A percentile compares a stretch with the other conserved stretches of the same genome.
Conservation (phyloP, 2,329 filamentous ascomycete species). For the Penicillium sp. region DNA sequence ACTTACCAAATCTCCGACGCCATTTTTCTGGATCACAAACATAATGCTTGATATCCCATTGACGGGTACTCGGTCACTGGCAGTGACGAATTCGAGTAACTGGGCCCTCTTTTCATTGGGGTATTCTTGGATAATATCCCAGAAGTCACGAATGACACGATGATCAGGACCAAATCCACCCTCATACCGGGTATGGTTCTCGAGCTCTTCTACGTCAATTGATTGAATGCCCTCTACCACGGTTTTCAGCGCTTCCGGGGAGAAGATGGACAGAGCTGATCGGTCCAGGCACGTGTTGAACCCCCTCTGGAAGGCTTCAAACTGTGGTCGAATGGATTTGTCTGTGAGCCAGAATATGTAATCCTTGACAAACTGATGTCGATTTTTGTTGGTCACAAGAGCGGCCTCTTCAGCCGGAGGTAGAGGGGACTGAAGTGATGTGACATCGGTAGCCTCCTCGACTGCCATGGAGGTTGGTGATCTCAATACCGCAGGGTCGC, state of each 20-base stretch:
- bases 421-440: constrained; percentile 27
- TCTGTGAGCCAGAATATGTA: constrained; percentile 83
- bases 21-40: constrained; percentile 79
- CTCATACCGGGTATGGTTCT: constrained; percentile 72
- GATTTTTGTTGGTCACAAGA: constrained; percentile 78
- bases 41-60: constrained; percentile 78
- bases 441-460: constrained; percentile 20
- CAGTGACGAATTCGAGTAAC: constrained; percentile 91
- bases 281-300: constrained; percentile 73
- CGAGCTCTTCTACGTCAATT: constrained; percentile 74
- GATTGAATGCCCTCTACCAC: constrained; percentile 80
- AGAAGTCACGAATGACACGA: constrained; percentile 74
- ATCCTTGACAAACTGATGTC: constrained; percentile 74
- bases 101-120: constrained; percentile 66
- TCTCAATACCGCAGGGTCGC: constrained; percentile 18
- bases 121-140: constrained; percentile 71
- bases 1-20: constrained; percentile 57
- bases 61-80: constrained; percentile 84
- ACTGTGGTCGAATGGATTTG: constrained; percentile 74
- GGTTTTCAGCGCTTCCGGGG: constrained; percentile 67
- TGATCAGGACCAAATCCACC: constrained; percentile 71
- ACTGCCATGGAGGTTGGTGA: constrained; percentile 26
- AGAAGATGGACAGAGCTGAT: constrained; percentile 71
- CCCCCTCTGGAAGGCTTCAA: constrained; percentile 74
- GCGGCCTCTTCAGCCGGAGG: constrained; percentile 55